These are phyloP conservation scores for Acorus gramineus DNA, from an alignment of 106 monocot genomes.

Conservation along the genomic window DNA sequence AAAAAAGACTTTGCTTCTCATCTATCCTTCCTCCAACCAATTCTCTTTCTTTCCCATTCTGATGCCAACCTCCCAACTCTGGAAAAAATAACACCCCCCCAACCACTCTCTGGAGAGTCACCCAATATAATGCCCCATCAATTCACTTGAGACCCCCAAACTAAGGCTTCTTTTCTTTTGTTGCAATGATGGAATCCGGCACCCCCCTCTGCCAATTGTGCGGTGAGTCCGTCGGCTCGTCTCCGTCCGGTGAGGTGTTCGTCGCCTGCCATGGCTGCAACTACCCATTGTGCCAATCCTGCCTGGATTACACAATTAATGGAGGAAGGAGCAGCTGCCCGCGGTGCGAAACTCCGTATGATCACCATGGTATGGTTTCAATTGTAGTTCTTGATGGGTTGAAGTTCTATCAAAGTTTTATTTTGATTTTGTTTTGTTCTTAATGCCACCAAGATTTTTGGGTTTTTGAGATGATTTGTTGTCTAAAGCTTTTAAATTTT, in stretches of 20 bases:
- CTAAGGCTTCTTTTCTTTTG: not conserved
- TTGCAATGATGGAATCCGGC: slow-evolving; percentile 34
- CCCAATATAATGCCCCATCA: slow-evolving; percentile 15
- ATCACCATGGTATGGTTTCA: slow-evolving; percentile 9
- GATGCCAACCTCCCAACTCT: slow-evolving; percentile 48
- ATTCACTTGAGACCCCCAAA: not conserved
- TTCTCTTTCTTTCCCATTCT: too few relatives aligned
- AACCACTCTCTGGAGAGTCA: slow-evolving; percentile 1
- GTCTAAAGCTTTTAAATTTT: too few relatives aligned
- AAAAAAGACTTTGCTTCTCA: slow-evolving; percentile 57
- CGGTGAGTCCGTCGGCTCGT: slow-evolving; percentile 24
- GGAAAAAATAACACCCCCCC: not conserved
- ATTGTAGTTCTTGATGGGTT: too few relatives aligned
- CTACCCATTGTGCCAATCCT: slow-evolving; percentile 35
- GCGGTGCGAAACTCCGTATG: slow-evolving; percentile 46
- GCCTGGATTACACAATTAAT: slow-evolving; percentile 35
- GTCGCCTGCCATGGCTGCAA: slow-evolving; percentile 31
- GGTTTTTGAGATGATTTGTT: too few relatives aligned
- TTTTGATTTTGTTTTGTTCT: too few relatives aligned
- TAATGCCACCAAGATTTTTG: too few relatives aligned
- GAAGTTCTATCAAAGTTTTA: too few relatives aligned
- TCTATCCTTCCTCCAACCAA: slow-evolving; percentile 51
- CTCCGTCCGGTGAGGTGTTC: slow-evolving; percentile 14
- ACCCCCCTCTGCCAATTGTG: slow-evolving; percentile 38
- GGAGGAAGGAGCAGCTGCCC: slow-evolving; percentile 31